phyloP scores from a whole-genome alignment of 2,329 filamentous ascomycete genomes.

The Ramularia endophylla region DNA sequence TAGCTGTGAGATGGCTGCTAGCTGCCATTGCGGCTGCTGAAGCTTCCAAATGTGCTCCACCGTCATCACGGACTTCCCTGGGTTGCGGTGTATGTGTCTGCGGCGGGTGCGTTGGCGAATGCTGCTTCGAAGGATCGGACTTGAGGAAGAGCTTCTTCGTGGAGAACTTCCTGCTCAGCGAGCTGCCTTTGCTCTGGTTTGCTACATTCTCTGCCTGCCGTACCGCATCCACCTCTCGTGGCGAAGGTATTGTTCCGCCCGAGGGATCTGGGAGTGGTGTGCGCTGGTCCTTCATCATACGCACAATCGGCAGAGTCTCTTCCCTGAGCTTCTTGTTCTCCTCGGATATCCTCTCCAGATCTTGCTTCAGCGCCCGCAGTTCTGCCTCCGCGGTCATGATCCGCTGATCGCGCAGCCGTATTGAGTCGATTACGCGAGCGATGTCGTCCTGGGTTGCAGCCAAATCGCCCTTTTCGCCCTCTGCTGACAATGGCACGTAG shows the following conservation, averaged over 20 bases:
- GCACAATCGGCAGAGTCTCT: slow-evolving; percentile 84
- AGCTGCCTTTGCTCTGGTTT: slow-evolving; percentile 38
- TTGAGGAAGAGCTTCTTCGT: slow-evolving; percentile 47
- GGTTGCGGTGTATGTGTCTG: slow-evolving; percentile 24
- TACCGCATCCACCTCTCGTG: slow-evolving; percentile 25
- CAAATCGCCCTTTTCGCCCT: slow-evolving; percentile 77
- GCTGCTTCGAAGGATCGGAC: slow-evolving; percentile 41
- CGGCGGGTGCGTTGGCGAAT: slow-evolving; percentile 44
- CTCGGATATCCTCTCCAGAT: slow-evolving; percentile 52
- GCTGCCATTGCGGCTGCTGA: slow-evolving; percentile 47
- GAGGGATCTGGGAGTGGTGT: slow-evolving; percentile 67
- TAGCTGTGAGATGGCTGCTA: slow-evolving; percentile 46
- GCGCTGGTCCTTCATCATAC: slow-evolving; percentile 84
- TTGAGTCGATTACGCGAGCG: slow-evolving; percentile 80
- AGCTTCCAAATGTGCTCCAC: slow-evolving; percentile 38
- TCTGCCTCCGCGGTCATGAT: slow-evolving; percentile 80
- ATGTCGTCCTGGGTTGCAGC: slow-evolving; percentile 91
- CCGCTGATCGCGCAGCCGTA: slow-evolving; percentile 83
- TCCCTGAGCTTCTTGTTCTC: slow-evolving; percentile 86
- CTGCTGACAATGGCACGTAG: slow-evolving; percentile 86
- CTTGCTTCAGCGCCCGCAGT: slow-evolving; percentile 63
- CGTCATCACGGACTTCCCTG: slow-evolving; percentile 29
- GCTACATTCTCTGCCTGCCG: slow-evolving; percentile 21
- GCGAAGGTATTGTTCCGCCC: slow-evolving; percentile 28
- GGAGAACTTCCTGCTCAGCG: slow-evolving; percentile 48